These are phyloP conservation scores for Sphagnum fallax DNA, from an alignment of 228 moss, liverwort and hornwort genomes.

Conservation along the genomic window DNA sequence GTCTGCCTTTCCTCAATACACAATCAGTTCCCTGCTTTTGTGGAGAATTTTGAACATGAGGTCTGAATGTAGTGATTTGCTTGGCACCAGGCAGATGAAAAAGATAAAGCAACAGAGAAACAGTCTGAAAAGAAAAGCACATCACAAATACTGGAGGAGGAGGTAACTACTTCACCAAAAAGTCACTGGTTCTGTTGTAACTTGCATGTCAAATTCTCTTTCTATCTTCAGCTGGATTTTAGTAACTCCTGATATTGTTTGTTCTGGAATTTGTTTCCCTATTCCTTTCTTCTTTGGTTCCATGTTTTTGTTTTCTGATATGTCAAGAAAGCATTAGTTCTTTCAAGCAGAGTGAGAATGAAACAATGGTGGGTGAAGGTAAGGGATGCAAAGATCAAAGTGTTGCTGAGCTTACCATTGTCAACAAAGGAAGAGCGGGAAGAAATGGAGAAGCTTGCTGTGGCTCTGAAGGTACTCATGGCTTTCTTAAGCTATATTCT, in stretches of 20 bases:
- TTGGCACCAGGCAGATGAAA: conserved; percentile 57
- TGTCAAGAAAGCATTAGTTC: no score
- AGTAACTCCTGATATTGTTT: no score
- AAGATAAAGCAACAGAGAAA: conserved; percentile 63
- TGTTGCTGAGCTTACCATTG: conserved; percentile 58
- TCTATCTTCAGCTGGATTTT: background rate
- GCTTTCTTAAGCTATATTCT: background rate
- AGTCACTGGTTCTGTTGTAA: background rate
- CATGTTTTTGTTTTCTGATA: background rate
- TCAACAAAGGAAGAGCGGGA: conserved; percentile 72
- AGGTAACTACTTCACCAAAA: conserved; percentile 32
- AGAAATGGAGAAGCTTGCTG: conserved; percentile 82
- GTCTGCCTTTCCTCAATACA: no score
- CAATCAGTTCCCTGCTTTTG: background rate
- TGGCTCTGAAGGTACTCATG: conserved; percentile 53
- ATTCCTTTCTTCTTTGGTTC: background rate
- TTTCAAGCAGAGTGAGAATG: no score
- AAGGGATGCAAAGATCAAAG: conserved; percentile 84
- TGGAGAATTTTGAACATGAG: background rate
- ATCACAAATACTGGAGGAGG: conserved; percentile 60
- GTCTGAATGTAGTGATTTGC: background rate
- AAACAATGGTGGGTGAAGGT: conserved; percentile 26
- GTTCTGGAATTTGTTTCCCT: no score
- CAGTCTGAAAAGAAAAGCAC: conserved; percentile 63
- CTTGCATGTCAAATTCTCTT: background rate